A percentile compares a stretch with the other conserved stretches of the same genome.
Conservation (phyloP, 2,329 filamentous ascomycete species). For the Fusarium pilosicola region DNA sequence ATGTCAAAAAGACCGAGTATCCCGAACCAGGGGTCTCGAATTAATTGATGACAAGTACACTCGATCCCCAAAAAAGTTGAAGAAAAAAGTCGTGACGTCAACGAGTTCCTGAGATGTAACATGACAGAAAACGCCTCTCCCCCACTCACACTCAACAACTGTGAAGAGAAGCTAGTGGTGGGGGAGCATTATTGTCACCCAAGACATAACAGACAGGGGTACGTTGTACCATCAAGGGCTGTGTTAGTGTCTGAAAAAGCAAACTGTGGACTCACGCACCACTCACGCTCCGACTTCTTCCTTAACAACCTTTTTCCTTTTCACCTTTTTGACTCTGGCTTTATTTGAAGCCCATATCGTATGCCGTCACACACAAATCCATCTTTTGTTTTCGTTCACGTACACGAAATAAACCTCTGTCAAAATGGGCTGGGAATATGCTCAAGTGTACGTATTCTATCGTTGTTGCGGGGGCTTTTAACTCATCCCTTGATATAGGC, state of each 20-base stretch:
- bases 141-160: not conserved
- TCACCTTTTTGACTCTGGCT: not conserved
- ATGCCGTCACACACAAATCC: not conserved
- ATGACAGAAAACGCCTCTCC: not conserved
- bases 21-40: not conserved
- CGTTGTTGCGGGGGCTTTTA: not conserved
- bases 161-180: not conserved
- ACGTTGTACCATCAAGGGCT: not conserved
- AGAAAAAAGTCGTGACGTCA: slow-evolving; percentile 34
- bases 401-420: not conserved
- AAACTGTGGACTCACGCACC: not conserved
- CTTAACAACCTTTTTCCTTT: not conserved
- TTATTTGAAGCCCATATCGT: not conserved
- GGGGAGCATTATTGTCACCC: not conserved
- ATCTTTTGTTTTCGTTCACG: not conserved
- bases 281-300: not conserved
- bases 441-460: slow-evolving; percentile 31
- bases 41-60: slow-evolving; percentile 27
- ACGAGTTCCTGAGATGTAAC: slow-evolving; percentile 4
- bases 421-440: slow-evolving; percentile 43
- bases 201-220: not conserved
- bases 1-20: slow-evolving; percentile 7
- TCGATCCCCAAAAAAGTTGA: slow-evolving; percentile 1
- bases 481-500: slow-evolving; percentile 17
- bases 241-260: not conserved